Conservation (phyloP, 208 protist species). For the Crithidia fasciculata region DNA sequence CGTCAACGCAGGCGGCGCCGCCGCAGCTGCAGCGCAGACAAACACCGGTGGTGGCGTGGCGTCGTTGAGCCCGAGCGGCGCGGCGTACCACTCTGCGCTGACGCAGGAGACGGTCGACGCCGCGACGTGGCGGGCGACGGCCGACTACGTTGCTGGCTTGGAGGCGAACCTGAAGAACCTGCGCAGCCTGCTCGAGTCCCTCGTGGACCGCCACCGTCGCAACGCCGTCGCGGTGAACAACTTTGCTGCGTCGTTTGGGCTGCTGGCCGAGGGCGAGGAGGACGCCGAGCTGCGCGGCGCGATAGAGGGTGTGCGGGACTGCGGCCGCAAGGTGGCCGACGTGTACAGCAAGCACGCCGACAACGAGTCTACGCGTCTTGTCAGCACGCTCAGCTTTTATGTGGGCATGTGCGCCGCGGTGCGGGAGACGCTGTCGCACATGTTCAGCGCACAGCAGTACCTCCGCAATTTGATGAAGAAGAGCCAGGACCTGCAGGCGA, state of each 20-base stretch:
- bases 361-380: slow-evolving; percentile 70
- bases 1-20: background rate
- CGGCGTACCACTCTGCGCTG: slow-evolving; percentile 33
- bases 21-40: background rate
- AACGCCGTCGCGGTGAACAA: slow-evolving; percentile 29
- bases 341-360: slow-evolving; percentile 74
- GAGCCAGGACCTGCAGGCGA: slow-evolving; percentile 24
- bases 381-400: slow-evolving; percentile 87
- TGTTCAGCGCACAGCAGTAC: slow-evolving; percentile 45
- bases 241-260: slow-evolving; percentile 35
- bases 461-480: slow-evolving; percentile 39
- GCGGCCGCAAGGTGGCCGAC: slow-evolving; percentile 53
- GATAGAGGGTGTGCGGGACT: slow-evolving; percentile 60
- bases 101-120: slow-evolving; percentile 34
- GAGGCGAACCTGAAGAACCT: slow-evolving; percentile 36
- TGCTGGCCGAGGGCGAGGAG: slow-evolving; percentile 55
- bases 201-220: slow-evolving; percentile 35
- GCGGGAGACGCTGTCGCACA: slow-evolving; percentile 58
- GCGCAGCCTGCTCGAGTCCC: slow-evolving; percentile 30
- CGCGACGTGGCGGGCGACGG: slow-evolving; percentile 33
- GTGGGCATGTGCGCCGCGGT: slow-evolving; percentile 81
- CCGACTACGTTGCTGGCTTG: slow-evolving; percentile 31
- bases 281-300: slow-evolving; percentile 55
- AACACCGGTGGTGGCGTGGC: background rate
- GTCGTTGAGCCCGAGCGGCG: slow-evolving; percentile 16